These are phyloP conservation scores for Cordyceps cateniannulata DNA, from an alignment of 2,329 filamentous ascomycete genomes.

Conservation along the genomic window DNA sequence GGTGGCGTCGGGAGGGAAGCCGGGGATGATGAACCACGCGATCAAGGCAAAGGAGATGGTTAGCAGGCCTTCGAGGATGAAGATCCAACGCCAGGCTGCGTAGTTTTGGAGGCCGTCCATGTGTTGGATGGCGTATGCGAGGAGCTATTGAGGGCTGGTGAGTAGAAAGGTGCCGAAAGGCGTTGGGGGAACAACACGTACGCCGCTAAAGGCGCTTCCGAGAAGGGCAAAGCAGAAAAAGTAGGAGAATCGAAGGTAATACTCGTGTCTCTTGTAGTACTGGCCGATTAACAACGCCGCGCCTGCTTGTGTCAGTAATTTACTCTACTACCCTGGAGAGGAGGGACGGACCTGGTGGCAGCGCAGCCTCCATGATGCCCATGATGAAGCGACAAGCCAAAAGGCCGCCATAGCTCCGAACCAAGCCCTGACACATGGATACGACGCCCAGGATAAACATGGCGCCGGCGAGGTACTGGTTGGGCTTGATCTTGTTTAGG, in stretches of 20 bases:
- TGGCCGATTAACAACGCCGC: slow-evolving; percentile 14
- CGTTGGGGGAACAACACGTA: no score
- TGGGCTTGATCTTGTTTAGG: slow-evolving; percentile 14
- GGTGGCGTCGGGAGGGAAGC: slow-evolving; percentile 37
- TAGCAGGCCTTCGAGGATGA: slow-evolving; percentile 54
- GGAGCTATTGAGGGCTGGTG: slow-evolving; percentile 3
- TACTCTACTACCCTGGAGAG: no score
- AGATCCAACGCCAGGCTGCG: slow-evolving; percentile 47
- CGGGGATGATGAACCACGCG: slow-evolving; percentile 46
- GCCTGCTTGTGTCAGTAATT: neutral
- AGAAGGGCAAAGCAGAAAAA: slow-evolving; percentile 14
- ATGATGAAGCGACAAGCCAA: slow-evolving; percentile 14
- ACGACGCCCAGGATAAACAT: slow-evolving; percentile 15
- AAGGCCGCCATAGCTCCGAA: slow-evolving; percentile 12
- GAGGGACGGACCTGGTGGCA: slow-evolving; percentile 15
- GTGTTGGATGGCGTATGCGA: slow-evolving; percentile 13
- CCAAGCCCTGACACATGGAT: slow-evolving; percentile 15
- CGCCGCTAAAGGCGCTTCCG: slow-evolving; percentile 14
- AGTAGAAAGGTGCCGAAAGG: no score
- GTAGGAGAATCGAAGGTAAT: slow-evolving; percentile 15
- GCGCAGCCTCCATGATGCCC: slow-evolving; percentile 13
- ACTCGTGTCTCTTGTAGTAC: slow-evolving; percentile 14
- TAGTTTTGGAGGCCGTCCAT: slow-evolving; percentile 12
- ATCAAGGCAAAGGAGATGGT: slow-evolving; percentile 40
- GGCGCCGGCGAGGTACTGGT: slow-evolving; percentile 12